phyloP scores from a whole-genome alignment of 768 basidiomycete genomes.

The Mycena epipterygia region DNA sequence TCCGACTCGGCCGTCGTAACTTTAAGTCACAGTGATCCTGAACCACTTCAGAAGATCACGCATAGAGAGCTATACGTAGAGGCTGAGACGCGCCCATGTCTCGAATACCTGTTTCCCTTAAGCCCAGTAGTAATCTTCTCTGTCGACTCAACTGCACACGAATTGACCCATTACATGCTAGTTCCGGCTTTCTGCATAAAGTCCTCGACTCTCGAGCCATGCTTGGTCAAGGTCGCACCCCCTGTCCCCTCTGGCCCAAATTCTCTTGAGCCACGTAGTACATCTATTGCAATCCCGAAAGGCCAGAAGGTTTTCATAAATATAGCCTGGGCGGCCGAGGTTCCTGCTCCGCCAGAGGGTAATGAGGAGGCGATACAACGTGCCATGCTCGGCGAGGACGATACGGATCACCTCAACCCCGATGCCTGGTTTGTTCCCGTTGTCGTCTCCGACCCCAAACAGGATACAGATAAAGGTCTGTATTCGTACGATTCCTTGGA shows the following conservation, averaged over 20 bases:
- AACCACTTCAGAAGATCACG: too few species aligned
- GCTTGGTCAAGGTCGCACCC: slow-evolving; percentile 45
- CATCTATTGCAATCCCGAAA: slow-evolving; percentile 54
- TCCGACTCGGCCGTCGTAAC: too few species aligned
- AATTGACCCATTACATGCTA: too few species aligned
- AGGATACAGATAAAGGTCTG: slow-evolving; percentile 80
- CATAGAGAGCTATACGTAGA: too few species aligned
- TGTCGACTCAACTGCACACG: too few species aligned
- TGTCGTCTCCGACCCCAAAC: slow-evolving; percentile 73
- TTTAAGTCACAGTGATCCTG: too few species aligned
- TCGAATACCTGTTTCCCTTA: slow-evolving; percentile 57
- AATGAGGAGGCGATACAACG: slow-evolving; percentile 69
- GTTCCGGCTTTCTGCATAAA: slow-evolving; percentile 83
- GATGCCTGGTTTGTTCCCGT: slow-evolving; percentile 77
- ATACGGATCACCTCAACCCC: slow-evolving; percentile 50
- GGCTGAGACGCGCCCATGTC: too few species aligned
- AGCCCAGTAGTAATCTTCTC: too few species aligned
- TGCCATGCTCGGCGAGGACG: slow-evolving; percentile 67
- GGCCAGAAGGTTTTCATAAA: slow-evolving; percentile 82
- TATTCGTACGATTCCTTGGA: neutral
- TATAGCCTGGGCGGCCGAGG: slow-evolving; percentile 75
- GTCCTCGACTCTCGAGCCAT: slow-evolving; percentile 60
- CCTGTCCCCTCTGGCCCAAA: slow-evolving; percentile 32
- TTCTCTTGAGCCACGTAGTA: slow-evolving; percentile 44
- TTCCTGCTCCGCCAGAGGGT: slow-evolving; percentile 77